Evolutionary conservation across 2,329 filamentous ascomycete genomes (phyloP).

Genomic region (Neofusicoccum sp.): DNA sequence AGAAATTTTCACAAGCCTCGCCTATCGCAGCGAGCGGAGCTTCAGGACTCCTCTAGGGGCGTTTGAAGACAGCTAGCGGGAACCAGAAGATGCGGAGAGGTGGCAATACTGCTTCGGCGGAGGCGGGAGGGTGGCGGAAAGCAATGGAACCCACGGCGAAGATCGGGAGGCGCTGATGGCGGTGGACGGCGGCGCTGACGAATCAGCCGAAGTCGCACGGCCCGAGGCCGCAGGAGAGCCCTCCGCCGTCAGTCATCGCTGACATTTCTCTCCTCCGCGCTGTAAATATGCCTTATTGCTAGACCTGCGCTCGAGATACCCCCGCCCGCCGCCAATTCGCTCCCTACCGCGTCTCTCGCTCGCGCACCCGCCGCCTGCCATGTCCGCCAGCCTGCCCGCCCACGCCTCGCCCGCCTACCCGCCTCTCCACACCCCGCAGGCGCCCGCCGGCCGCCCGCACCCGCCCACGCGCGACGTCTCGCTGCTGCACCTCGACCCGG

Average conservation of each 20-base stretch:
- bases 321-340: neutral
- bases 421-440: conserved; percentile 58
- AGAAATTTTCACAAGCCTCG: too few species aligned
- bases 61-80: too few species aligned
- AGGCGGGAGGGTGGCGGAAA: too few species aligned
- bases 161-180: too few species aligned
- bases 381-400: conserved; percentile 42
- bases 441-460: conserved; percentile 42
- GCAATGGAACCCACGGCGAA: too few species aligned
- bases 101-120: too few species aligned
- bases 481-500: conserved; percentile 35
- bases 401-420: conserved; percentile 56
- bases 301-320: neutral
- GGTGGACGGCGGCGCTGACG: neutral
- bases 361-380: too few species aligned
- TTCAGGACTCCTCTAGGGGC: too few species aligned
- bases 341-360: neutral
- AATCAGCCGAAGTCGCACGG: neutral
- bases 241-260: neutral
- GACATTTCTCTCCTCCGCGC: neutral
- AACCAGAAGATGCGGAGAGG: too few species aligned
- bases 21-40: too few species aligned
- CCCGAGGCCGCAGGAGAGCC: neutral
- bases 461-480: conserved; percentile 41
- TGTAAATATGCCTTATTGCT: neutral